These are phyloP conservation scores for Aphanomyces stellatus DNA, from an alignment of 352 stramenopile species.

Conservation along the genomic window DNA sequence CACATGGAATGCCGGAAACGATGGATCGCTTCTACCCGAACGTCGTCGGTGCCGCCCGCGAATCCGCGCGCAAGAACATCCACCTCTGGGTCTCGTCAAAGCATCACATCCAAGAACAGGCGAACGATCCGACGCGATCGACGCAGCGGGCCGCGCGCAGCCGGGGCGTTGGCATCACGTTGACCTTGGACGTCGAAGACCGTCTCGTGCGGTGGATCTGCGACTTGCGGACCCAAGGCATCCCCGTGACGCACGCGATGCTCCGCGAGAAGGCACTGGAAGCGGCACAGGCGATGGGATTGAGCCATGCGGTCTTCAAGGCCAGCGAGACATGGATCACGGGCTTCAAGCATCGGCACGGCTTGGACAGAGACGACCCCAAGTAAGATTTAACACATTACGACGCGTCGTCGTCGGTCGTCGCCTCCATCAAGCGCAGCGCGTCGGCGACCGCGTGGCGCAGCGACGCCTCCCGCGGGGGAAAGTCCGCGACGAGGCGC, in stretches of 20 bases:
- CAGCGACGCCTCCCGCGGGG: too few relatives aligned
- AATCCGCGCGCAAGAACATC: slow-evolving; percentile 11
- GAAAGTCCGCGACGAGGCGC: too few relatives aligned
- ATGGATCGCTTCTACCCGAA: slow-evolving; percentile 6
- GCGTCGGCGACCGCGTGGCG: too few relatives aligned
- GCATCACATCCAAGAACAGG: background rate
- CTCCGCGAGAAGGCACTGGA: slow-evolving; percentile 21
- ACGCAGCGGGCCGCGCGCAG: background rate
- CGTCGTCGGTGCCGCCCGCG: background rate
- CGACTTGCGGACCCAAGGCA: slow-evolving; percentile 18
- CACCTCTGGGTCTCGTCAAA: background rate
- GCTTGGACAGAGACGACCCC: slow-evolving; percentile 8
- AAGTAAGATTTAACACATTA: too few relatives aligned
- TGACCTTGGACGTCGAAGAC: slow-evolving; percentile 21
- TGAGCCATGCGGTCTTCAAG: background rate
- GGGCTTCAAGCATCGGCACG: slow-evolving; percentile 21
- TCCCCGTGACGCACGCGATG: slow-evolving; percentile 25
- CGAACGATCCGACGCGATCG: background rate
- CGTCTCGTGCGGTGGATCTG: slow-evolving; percentile 25
- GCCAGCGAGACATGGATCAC: slow-evolving; percentile 1
- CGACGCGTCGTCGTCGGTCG: too few relatives aligned
- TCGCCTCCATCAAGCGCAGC: too few relatives aligned
- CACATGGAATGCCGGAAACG: background rate
- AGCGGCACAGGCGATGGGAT: background rate
- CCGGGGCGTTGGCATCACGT: slow-evolving; percentile 3